Conservation (phyloP, 768 basidiomycete genomes). For the Macrolepiota fuliginosa region DNA sequence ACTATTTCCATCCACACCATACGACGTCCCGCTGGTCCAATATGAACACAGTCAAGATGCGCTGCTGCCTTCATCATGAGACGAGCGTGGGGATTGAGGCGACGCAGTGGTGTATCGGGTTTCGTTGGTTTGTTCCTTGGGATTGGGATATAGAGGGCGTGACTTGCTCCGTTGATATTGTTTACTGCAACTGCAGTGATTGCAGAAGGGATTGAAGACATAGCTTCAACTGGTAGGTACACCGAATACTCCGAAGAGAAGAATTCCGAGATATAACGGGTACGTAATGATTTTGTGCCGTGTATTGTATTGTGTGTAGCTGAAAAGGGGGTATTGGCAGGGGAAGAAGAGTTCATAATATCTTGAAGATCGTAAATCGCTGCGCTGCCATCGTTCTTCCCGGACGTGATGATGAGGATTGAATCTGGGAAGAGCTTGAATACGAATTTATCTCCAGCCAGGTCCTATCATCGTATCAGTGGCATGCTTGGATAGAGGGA, state of each 20-base stretch:
- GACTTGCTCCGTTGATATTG: background rate
- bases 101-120: background rate
- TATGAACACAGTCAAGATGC: background rate
- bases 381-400: background rate
- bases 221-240: background rate
- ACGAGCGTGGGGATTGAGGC: background rate
- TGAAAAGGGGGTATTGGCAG: background rate
- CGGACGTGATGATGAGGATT: background rate
- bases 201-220: background rate
- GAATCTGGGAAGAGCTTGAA: background rate
- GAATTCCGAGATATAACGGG: background rate
- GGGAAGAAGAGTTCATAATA: background rate
- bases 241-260: background rate
- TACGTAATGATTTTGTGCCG: background rate
- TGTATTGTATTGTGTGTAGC: too few relatives aligned
- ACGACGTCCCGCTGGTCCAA: background rate
- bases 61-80: background rate
- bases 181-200: background rate
- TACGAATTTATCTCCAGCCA: background rate
- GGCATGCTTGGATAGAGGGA: background rate
- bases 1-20: background rate
- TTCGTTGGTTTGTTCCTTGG: background rate
- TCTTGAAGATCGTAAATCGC: background rate
- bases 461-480: background rate
- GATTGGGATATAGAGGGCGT: background rate